These are phyloP conservation scores for Fusarium sp. DNA, from an alignment of 2,329 filamentous ascomycete species.

Conservation along the genomic window DNA sequence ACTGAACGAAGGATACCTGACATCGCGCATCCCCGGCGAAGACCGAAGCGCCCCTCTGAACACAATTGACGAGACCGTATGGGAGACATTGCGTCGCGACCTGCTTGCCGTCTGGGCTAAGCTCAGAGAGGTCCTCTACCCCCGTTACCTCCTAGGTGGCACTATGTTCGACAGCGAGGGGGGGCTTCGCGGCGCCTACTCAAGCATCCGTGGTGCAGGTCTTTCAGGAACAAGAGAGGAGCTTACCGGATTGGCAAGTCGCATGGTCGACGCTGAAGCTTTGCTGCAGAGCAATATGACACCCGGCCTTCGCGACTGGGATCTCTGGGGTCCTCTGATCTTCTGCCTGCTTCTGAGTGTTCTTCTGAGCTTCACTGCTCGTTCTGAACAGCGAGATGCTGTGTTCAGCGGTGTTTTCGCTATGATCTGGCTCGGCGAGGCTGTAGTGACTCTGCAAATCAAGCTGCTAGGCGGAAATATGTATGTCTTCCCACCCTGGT, in stretches of 20 bases:
- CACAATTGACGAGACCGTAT: slow-evolving; percentile 97
- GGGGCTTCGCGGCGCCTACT: slow-evolving; percentile 70
- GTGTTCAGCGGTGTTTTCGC: slow-evolving; percentile 98
- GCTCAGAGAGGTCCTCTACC: slow-evolving; percentile 96
- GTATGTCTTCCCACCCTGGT: slow-evolving; percentile 66
- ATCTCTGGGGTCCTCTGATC: slow-evolving; percentile 95
- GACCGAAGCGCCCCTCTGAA: slow-evolving; percentile 90
- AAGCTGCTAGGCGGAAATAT: slow-evolving; percentile 96
- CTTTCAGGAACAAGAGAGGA: slow-evolving; percentile 71
- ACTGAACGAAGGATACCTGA: slow-evolving; percentile 84
- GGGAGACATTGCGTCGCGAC: slow-evolving; percentile 95
- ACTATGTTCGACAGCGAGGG: slow-evolving; percentile 70
- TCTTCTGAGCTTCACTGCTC: slow-evolving; percentile 85
- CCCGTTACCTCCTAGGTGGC: slow-evolving; percentile 86
- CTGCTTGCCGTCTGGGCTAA: slow-evolving; percentile 96
- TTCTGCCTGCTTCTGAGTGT: slow-evolving; percentile 92
- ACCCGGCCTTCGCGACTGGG: slow-evolving; percentile 93
- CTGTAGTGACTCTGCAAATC: slow-evolving; percentile 97
- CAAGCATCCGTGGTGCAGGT: slow-evolving; percentile 69
- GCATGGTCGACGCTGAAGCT: slow-evolving; percentile 73
- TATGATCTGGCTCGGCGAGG: slow-evolving; percentile 96
- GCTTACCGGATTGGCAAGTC: slow-evolving; percentile 69
- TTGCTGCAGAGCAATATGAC: slow-evolving; percentile 80
- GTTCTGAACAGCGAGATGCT: slow-evolving; percentile 82
- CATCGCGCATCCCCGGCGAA: slow-evolving; percentile 89